Evolutionary conservation across 2,329 filamentous ascomycete species (phyloP).

Genomic region (Aplosporella prunicola): DNA sequence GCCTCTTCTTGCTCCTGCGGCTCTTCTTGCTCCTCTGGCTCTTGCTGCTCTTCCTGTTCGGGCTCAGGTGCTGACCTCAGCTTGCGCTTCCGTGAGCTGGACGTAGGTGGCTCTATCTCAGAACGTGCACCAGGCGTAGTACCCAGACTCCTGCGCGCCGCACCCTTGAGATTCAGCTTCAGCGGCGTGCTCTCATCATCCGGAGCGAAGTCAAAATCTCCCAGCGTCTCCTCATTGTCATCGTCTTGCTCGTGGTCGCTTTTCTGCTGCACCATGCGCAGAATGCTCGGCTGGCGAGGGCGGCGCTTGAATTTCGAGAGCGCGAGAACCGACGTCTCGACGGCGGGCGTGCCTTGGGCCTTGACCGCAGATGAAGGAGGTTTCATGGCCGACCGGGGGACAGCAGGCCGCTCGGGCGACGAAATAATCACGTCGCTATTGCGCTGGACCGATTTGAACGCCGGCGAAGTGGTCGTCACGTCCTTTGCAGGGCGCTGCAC

Average conservation of each 20-base stretch:
- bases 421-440: not conserved
- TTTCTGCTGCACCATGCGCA: conserved; percentile 39
- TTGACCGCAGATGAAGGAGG: conserved; percentile 31
- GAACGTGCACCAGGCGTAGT: not conserved
- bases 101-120: conserved; percentile 15
- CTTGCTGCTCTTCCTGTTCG: not conserved
- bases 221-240: conserved; percentile 27
- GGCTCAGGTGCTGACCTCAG: conserved; percentile 10
- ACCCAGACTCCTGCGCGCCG: no score
- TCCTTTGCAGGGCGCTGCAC: not conserved
- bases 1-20: conserved; percentile 10
- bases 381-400: no score
- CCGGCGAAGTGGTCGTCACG: not conserved
- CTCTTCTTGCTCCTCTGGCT: conserved; percentile 12
- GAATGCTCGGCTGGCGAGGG: conserved; percentile 39
- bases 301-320: conserved; percentile 42
- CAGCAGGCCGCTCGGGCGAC: not conserved
- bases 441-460: not conserved
- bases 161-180: conserved; percentile 33
- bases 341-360: conserved; percentile 33
- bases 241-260: conserved; percentile 36
- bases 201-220: conserved; percentile 46
- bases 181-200: conserved; percentile 62
- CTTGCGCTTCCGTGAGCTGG: conserved; percentile 31
- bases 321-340: conserved; percentile 39